Percentiles rank a stretch among this genome's conserved stretches.
phyloP scores from a whole-genome alignment of 495 filamentous ascomycete genomes.

The Aspergillus haitiensis region DNA sequence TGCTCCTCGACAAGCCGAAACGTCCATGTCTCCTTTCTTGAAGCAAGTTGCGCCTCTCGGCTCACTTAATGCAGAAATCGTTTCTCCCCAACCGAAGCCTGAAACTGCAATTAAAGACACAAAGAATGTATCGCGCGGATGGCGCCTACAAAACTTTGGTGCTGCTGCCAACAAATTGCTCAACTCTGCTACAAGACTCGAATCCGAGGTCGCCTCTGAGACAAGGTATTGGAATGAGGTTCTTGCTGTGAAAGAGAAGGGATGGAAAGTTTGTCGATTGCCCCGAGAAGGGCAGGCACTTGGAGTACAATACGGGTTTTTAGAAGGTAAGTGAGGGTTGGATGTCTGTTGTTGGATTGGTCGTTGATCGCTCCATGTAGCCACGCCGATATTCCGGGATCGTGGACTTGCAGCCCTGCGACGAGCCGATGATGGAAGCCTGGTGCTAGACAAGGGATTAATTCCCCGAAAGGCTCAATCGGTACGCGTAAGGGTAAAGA shows the following conservation, averaged over 20 bases:
- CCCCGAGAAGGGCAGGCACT: conserved; percentile 72
- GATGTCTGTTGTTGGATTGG: background rate
- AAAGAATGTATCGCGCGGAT: conserved; percentile 66
- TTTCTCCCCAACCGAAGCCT: conserved; percentile 55
- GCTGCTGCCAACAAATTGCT: conserved; percentile 71
- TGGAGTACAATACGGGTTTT: conserved; percentile 85
- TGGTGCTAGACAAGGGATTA: conserved; percentile 71
- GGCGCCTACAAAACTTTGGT: conserved; percentile 74
- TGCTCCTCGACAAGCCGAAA: conserved; percentile 62
- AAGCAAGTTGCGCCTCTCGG: conserved; percentile 70
- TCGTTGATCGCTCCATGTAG: conserved; percentile 32
- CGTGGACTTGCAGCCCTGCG: conserved; percentile 76
- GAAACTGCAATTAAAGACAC: conserved; percentile 53
- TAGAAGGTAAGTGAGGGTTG: conserved; percentile 54
- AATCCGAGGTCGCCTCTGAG: conserved; percentile 74
- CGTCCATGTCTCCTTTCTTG: conserved; percentile 66
- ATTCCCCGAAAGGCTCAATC: conserved; percentile 55
- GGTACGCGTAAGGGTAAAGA: conserved; percentile 61
- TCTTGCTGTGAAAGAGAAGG: conserved; percentile 72
- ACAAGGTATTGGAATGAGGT: conserved; percentile 87
- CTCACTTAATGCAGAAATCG: conserved; percentile 73
- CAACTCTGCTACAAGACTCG: conserved; percentile 68
- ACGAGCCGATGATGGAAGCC: conserved; percentile 68
- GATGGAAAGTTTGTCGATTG: conserved; percentile 78
- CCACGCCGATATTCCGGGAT: conserved; percentile 71